Base-by-base conservation (phyloP, 2,329 filamentous ascomycete species). In the Fonsecaea pugnacius region DNA sequence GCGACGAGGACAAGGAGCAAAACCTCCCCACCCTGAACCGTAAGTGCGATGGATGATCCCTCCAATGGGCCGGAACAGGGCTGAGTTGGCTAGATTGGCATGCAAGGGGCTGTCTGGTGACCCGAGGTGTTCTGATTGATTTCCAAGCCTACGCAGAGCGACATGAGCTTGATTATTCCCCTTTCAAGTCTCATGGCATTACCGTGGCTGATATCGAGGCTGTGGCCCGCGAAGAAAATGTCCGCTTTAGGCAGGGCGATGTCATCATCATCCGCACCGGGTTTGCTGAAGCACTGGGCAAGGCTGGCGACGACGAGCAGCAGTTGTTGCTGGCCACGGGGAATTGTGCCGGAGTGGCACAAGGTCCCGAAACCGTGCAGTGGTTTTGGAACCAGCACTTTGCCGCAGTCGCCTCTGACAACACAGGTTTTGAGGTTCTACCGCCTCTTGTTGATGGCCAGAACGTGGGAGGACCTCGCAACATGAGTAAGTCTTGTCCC, bases 201-300 rank as follows among this genome's bases (percentile, higher is more conserved):
- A 75, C 81, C 0, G 71, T 82, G 1, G 85, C 90, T 68, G 84
- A 84, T 0, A 78, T 90, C 32, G 83, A 89, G 65, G 87, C 90
- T 70, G 82, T 80, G 0, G 83, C 84, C 0, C 76, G 78, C 3
- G 73, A 78, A 0, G 79, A 84, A 66, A 83, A 83, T n/a, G 83
- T 83, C 52, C 80, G 84, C 63, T 81, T 86, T 68, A 79, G 79
- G 63, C 74, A 81, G 1, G 89, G 89, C 4, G 88, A 91, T 65
- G 84, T 91, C 60, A 79, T 91, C 9, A 79, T 91, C 55, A 73
- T 91, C n/a, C 82, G 89, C 16, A 87, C 84, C 0, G 89, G 89
- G 0, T 85, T 83, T 68, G 85, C 86, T 9, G 82, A 88, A 69
- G 78, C 82, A 4, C 84, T 89, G 58, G 77, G 85, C 66, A 74